These are phyloP conservation scores for Umbelopsis sp. DNA, from an alignment of 371 early-diverging fungal genomes.

Conservation along the genomic window DNA sequence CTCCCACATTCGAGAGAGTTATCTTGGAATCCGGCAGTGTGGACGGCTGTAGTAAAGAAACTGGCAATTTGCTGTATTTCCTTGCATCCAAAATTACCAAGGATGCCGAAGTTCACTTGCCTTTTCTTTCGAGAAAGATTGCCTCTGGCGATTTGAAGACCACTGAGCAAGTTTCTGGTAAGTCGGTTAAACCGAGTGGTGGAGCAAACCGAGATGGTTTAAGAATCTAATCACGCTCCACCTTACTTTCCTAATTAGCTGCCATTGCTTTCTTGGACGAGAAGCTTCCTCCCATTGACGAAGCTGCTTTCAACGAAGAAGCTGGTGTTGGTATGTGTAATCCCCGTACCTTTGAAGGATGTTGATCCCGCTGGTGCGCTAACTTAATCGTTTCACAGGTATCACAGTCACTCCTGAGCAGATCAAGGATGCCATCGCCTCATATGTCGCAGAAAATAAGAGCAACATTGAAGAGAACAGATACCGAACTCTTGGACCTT, in stretches of 20 bases:
- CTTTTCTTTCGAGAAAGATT: slow-evolving; percentile 80
- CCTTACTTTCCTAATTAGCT: slow-evolving; percentile 49
- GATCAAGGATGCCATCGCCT: slow-evolving; percentile 56
- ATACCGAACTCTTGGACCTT: slow-evolving; percentile 77
- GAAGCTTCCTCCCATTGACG: slow-evolving; percentile 57
- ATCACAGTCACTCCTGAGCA: slow-evolving; percentile 78
- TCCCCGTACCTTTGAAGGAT: neutral
- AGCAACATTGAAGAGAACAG: slow-evolving; percentile 80
- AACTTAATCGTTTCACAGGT: slow-evolving; percentile 47
- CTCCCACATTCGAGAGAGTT: slow-evolving; percentile 70
- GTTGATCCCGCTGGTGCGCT: neutral
- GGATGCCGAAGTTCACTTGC: slow-evolving; percentile 71
- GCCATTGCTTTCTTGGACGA: slow-evolving; percentile 87
- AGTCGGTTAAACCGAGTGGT: neutral
- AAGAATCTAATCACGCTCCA: neutral
- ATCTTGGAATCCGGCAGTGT: slow-evolving; percentile 70
- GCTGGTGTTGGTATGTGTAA: slow-evolving; percentile 88
- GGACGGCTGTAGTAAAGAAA: slow-evolving; percentile 66
- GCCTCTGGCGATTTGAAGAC: slow-evolving; percentile 70
- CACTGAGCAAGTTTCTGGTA: slow-evolving; percentile 91
- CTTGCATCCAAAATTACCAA: slow-evolving; percentile 88
- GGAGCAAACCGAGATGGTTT: neutral
- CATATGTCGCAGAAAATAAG: slow-evolving; percentile 67
- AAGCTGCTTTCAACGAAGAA: slow-evolving; percentile 73
- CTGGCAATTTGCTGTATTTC: slow-evolving; percentile 81